Base-by-base conservation (phyloP, 208 protist genomes). In the Herpetomonas tarakana region DNA sequence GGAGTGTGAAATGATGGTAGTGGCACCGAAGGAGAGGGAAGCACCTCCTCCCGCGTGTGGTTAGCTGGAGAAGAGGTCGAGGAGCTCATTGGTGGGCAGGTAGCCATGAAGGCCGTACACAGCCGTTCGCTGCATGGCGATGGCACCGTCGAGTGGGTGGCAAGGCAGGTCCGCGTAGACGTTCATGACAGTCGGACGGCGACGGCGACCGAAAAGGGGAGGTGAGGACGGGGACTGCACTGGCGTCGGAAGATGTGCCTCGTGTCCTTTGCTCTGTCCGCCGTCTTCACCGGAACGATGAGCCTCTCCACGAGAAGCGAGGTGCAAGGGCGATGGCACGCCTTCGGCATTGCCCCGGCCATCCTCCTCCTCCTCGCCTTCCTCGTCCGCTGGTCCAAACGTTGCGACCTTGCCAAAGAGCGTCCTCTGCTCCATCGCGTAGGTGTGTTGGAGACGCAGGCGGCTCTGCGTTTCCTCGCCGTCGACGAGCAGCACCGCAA, bases 1-100 rank as follows among this genome's bases (percentile, higher is more conserved):
- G 27, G 4, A 60, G 14, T 60, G 7, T 31, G 39, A 26, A 66
- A 47, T 59, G 11, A 52, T 52, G 46, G 19, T n/a, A n/a, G n/a
- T n/a, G n/a, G n/a, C n/a, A n/a, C n/a, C n/a, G n/a, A n/a, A n/a
- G n/a, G n/a, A n/a, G n/a, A n/a, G n/a, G n/a, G n/a, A n/a, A n/a
- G n/a, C n/a, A n/a, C n/a, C n/a, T n/a, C n/a, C n/a, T n/a, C n/a
- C n/a, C n/a, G n/a, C n/a, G n/a, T n/a, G n/a, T n/a, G n/a, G n/a
- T 49, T 22, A 24, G 44, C 3, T 22, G 44, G 44, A 24, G 19
- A 49, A 49, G 9, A 49, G 19, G 19, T 49, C 44, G 16, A 49
- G 44, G 16, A 49, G 44, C 16, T 49, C 44, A 4, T 49, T 18
- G 9, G 6, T 22, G 19, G 44, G 44, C 16, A 49, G 6, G 19